Conservation (phyloP, 495 filamentous ascomycete genomes). For the Penicillium cinerascens region DNA sequence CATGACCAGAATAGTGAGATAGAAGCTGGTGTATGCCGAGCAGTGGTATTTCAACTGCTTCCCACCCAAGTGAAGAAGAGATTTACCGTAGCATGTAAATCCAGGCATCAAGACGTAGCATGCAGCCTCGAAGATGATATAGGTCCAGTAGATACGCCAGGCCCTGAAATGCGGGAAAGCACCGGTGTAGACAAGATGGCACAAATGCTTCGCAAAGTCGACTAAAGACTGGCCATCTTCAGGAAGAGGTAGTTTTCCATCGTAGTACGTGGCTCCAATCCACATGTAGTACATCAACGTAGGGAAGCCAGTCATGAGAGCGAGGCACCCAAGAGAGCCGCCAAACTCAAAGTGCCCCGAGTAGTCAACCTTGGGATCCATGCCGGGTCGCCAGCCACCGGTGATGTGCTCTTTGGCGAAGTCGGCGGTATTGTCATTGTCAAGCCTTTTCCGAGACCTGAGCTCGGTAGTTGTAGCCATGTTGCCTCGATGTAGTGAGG, state of each 20-base stretch:
- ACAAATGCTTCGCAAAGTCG: constrained; percentile 65
- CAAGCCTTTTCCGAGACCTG: constrained; percentile 3
- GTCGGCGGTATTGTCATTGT: neutral
- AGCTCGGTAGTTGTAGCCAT: constrained; percentile 6
- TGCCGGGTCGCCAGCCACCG: constrained; percentile 22
- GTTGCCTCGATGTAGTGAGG: neutral
- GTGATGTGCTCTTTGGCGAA: constrained; percentile 17
- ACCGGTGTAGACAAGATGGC: constrained; percentile 63
- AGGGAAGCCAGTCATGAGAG: constrained; percentile 86
- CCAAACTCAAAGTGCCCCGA: constrained; percentile 82
- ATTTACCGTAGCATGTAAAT: constrained; percentile 74
- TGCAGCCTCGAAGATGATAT: constrained; percentile 69
- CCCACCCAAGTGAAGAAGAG: constrained; percentile 70
- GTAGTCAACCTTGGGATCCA: constrained; percentile 24
- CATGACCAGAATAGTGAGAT: constrained; percentile 67
- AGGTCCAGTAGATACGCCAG: constrained; percentile 86
- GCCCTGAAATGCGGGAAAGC: constrained; percentile 72
- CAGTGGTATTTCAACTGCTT: constrained; percentile 84
- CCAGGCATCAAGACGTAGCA: constrained; percentile 80
- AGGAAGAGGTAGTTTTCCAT: constrained; percentile 70
- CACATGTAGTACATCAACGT: constrained; percentile 97
- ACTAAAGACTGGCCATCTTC: constrained; percentile 51
- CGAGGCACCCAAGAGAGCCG: constrained; percentile 64
- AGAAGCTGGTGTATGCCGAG: constrained; percentile 76
- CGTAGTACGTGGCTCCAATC: constrained; percentile 86